Evolutionary conservation across 169 alveolate genomes (phyloP), one percentile per base, ranked within the genome.

Genomic region (Cryptosporidium viatorum): DNA sequence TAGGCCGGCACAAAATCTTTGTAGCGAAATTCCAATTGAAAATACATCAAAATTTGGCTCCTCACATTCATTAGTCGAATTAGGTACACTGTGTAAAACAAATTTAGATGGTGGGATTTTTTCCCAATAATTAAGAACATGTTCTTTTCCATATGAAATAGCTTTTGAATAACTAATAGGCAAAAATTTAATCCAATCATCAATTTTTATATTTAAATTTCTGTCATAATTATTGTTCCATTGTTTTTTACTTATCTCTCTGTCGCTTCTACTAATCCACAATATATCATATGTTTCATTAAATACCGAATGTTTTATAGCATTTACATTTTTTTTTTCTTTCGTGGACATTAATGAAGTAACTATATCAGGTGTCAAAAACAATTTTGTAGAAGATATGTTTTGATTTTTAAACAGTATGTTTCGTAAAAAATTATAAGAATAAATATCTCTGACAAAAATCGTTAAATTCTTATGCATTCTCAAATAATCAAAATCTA

Each of bases 1-100:
- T 2, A 85, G 48, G 5, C 92, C 92, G n/a, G 23, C 48, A 74
- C 86, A 71, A 48, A 85, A 74, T n/a, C 92, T 71, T 35, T 71
- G 70, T 2, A 71, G 31, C 6, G 92, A 68, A 51, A 85, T 51
- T 12, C 75, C 86, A 37, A 43, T 37, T 41, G 75, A 60, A 31
- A 85, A 85, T 7, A 23, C 52, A 33, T 69, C 71, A 1, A 71
- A 85, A 48, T 45, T 69, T 18, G 67, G 39, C 7, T 80, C 62
- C 1, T 67, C n/a, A 16, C n/a, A 35, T 12, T 51, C 23, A 59
- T 29, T 10, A 2, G 31, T 70, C 10, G 65, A 33, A 14, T 51
- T 21, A 16, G 6, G 21, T 1, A n/a, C 23, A n/a, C 2, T n/a
- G 1, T 39, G 3, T 67, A 26, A 5, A 18, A 9, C 35, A 26